Base-by-base conservation (phyloP, 768 basidiomycete genomes). In the Russula lepida region DNA sequence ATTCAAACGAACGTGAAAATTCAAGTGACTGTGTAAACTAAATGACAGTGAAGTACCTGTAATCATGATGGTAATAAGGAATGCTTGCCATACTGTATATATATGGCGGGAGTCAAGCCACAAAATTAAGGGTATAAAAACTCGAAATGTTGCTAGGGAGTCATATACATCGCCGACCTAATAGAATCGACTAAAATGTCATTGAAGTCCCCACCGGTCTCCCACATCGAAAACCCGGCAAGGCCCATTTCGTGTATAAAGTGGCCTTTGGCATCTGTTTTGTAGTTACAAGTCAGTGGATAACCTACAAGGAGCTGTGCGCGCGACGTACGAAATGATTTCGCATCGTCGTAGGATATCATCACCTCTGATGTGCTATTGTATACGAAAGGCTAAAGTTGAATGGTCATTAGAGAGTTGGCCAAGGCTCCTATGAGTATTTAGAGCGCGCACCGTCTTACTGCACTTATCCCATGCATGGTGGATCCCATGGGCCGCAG, bases 391-490 rank as follows among this genome's bases (percentile, higher is more conserved):
- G 88, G 84, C 89, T 91, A 68, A 21, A 25, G 58, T 39, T 13
- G n/a, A 32, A 53, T 30, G 39, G 32, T 46, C 25, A 6, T 15
- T 8, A 37, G 67, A 39, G 2, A 33, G 57, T 28, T 6, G 2
- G 51, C 12, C 33, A 6, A 44, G 0, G 7, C 5, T n/a, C 28
- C 28, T 19, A 59, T 27, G 5, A 50, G 19, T 9, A 7, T 37
- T 8, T 4, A 3, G 74, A 83, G 33, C 23, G 17, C 60, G 33
- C 63, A 90, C 89, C 58, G 89, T 92, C 73, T 88, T 81, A 63
- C 82, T 86, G 75, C 89, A 91, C 6, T 77, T 68, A 62, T 89
- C 86, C 65, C 76, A 88, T 15, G 73, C 65, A 68, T 82, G 80
- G 9, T 69, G 67, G 67, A 87, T 83, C 3, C 81, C 81, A 0